Base-by-base conservation (phyloP, 1,284 basidiomycete genomes). In the Puccinia novopanici region DNA sequence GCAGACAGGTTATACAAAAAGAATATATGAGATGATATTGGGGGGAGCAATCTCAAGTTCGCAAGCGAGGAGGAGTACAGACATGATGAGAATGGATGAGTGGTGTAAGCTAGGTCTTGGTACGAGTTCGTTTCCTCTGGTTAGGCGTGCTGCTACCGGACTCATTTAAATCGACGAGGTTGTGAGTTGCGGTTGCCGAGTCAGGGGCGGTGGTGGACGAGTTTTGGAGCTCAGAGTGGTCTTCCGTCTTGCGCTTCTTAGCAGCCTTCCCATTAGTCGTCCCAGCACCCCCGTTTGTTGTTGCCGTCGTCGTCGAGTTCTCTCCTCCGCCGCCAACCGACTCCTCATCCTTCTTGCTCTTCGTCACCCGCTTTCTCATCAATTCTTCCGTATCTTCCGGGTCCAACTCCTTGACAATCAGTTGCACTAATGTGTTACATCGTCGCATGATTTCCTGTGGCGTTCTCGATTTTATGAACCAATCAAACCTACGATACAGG, bases 391-490 rank as follows among this genome's bases (percentile, higher is more conserved):
- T 48, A 48, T 80, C 78, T 67, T 80, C 78, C 13, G 78, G 78
- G 50, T 85, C 85, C 86, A 96, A 82, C 50, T 86, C 95, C 88
- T 97, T 97, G 87, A 95, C 91, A 82, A 98, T 93, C 89, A 98
- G 92, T 19, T 91, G 89, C 55, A 98, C 85, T 55, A 99, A 86
- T 9, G 96, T 98, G 83, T 92, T 92, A 84, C 95, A 98, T 77
- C 97, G 88, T 83, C 96, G 88, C 83, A 92, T 91, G 82, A 99
- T 88, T 87, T 99, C 97, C 84, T 93, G 91, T 13, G 94, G 91
- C 34, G 93, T 95, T 75, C 97, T 88, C 82, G 92, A 93, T 88
- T 98, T 98, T 89, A 99, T 94, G 88, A 98, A 99, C 95, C 95
- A 98, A 85, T 98, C 95, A 84, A 98, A 97, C 68, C 78, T 80